Evolutionary conservation across 768 basidiomycete genomes (phyloP).

Genomic region (Suillus subalutaceus): DNA sequence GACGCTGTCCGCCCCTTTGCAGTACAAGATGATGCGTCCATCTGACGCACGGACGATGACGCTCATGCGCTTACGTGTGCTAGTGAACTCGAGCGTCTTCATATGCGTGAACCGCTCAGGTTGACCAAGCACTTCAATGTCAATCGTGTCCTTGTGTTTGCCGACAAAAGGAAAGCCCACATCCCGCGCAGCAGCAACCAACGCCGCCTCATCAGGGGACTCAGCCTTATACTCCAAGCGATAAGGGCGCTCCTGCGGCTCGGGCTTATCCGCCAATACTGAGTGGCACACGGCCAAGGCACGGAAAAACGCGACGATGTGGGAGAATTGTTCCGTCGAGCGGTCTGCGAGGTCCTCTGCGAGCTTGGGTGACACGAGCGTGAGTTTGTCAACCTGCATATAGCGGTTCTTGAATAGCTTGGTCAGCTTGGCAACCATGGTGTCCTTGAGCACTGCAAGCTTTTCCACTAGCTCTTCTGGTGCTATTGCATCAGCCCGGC

Average conservation of each 20-base stretch:
- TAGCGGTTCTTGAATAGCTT: conserved; percentile 88
- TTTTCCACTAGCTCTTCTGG: conserved; percentile 72
- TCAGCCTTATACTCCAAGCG: conserved; percentile 91
- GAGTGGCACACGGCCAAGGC: conserved; percentile 93
- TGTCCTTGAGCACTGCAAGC: conserved; percentile 64
- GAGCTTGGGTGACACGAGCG: conserved; percentile 84
- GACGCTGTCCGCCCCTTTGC: conserved; percentile 97
- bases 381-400: conserved; percentile 77
- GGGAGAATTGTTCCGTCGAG: conserved; percentile 57
- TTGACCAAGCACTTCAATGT: conserved; percentile 92
- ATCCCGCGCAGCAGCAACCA: conserved; percentile 91
- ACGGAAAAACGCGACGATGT: conserved; percentile 87
- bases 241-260: conserved; percentile 61
- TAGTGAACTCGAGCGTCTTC: conserved; percentile 91
- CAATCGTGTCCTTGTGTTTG: conserved; percentile 71
- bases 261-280: conserved; percentile 80
- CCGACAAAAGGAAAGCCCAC: conserved; percentile 90
- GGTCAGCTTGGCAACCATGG: conserved; percentile 79
- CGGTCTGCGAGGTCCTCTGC: conserved; percentile 76
- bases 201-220: conserved; percentile 92
- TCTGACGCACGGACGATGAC: conserved; percentile 86
- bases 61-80: conserved; percentile 94
- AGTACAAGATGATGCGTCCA: conserved; percentile 80
- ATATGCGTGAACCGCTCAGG: conserved; percentile 79
- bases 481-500: conserved; percentile 63